A percentile compares a stretch with the other conserved stretches of the same genome.
These are phyloP conservation scores for Ganoderma multipileum DNA, from an alignment of 1,284 basidiomycete genomes.

Conservation along the genomic window DNA sequence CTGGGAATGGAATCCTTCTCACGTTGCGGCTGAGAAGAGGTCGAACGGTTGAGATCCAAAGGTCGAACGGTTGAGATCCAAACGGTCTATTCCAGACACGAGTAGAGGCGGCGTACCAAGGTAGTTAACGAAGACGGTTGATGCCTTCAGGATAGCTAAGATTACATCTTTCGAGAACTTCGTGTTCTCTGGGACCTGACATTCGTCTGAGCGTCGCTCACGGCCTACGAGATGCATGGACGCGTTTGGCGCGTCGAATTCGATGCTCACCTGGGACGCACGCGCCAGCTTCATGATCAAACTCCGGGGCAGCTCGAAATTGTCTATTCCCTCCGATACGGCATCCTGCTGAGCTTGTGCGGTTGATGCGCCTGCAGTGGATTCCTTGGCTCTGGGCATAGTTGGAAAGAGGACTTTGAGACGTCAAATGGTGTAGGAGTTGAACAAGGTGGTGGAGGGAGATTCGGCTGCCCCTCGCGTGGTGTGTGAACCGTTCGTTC, in stretches of 20 bases:
- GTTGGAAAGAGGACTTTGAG: not conserved
- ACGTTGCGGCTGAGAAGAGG: slow-evolving; percentile 67
- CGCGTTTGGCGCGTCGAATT: slow-evolving; percentile 18
- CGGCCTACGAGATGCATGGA: not conserved
- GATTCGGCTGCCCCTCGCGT: not conserved
- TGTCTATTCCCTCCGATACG: slow-evolving; percentile 82
- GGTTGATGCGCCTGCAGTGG: slow-evolving; percentile 47
- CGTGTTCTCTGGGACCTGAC: slow-evolving; percentile 81
- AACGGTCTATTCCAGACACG: not conserved
- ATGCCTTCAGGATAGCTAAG: slow-evolving; percentile 81
- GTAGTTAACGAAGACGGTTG: slow-evolving; percentile 92
- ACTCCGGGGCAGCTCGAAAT: slow-evolving; percentile 85
- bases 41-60: too few relatives aligned
- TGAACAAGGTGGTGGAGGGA: not conserved
- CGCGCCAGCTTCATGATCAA: slow-evolving; percentile 86
- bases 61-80: too few relatives aligned
- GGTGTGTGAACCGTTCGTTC: not conserved
- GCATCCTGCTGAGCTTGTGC: slow-evolving; percentile 80
- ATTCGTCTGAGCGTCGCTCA: not conserved
- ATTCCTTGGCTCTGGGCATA: slow-evolving; percentile 29
- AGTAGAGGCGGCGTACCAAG: slow-evolving; percentile 62
- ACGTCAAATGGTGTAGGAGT: not conserved
- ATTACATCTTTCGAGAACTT: slow-evolving; percentile 91
- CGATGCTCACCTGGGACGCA: slow-evolving; percentile 56
- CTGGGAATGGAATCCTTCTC: slow-evolving; percentile 38